Evolutionary conservation across 352 stramenopile genomes (phyloP), one percentile per base, ranked within the genome.

Genomic region (Blastocystis sp.): DNA sequence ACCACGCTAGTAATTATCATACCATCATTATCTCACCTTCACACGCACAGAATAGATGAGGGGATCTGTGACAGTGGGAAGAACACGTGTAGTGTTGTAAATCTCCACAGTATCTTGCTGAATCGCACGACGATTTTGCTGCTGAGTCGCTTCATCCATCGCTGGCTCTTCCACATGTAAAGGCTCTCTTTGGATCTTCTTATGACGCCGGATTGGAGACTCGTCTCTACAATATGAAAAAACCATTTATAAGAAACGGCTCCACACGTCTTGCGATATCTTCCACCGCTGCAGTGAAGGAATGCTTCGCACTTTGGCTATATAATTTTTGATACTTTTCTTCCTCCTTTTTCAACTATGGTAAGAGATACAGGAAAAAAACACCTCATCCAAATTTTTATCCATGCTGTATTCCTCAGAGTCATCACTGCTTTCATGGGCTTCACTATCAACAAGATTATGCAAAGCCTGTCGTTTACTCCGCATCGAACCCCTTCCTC

Each of bases 1-100:
- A 8, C 73, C 73, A 68, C 73, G 73, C 73, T 85, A 66, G 3
- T 11, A 24, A 20, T 34, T 20, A 68, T 8, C 18, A 26, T 3
- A 66, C 16, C 11, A 11, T 11, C 45, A 16, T 20, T 34, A 0
- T 9, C 16, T 7, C 68, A 85, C 73, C 34, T 55, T 50, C 53
- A 85, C 73, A 68, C 47, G 53, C 26, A 85, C 73, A 16, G 45
- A 66, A 37, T 85, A 85, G 50, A 85, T 85, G 26, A 69, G 65
- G 5, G 73, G 73, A 39, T 85, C 73, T 24, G 65, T 30, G 50
- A 85, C 68, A 18, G 73, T 85, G 53, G 73, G 73, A n/a, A 85
- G 30, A 9, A 68, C n/a, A 45, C 73, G 73, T 4, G 53, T 45
- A 1, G 65, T 68, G 24, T 64, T 65, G 50, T 85, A 85, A 30